A percentile compares a stretch with the other conserved stretches of the same genome.
These are phyloP conservation scores for Ulota crispa DNA, from an alignment of 225 moss, liverwort and hornwort genomes.

Conservation along the genomic window DNA sequence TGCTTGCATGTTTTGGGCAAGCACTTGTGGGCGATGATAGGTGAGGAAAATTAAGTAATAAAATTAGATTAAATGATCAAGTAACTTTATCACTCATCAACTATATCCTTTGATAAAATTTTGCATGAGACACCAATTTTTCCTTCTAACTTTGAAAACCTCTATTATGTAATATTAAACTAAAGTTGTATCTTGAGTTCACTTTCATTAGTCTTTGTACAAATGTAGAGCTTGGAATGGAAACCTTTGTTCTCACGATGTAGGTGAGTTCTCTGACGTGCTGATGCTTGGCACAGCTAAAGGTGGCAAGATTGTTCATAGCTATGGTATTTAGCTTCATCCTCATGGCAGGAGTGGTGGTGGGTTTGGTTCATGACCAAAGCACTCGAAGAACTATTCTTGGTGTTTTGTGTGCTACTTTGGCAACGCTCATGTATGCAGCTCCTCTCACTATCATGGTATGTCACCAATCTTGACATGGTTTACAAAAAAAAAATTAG, in stretches of 20 bases:
- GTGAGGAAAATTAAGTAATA: no score
- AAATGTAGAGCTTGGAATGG: no score
- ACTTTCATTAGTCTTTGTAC: no score
- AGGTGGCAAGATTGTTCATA: conserved; percentile 25
- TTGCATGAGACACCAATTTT: no score
- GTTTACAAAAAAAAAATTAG: background rate
- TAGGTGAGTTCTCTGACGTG: background rate
- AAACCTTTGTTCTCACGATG: background rate
- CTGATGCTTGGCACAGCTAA: conserved; percentile 27
- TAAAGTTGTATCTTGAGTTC: no score
- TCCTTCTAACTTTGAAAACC: no score
- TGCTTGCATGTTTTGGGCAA: no score
- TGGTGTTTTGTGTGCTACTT: conserved; percentile 12
- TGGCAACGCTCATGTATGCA: conserved; percentile 33
- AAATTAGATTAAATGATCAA: no score
- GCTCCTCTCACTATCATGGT: conserved; percentile 68
- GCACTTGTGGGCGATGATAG: no score
- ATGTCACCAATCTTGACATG: background rate
- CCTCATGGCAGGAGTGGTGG: conserved; percentile 33
- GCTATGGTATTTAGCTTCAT: conserved; percentile 20
- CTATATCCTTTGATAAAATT: no score
- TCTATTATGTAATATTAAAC: no score
- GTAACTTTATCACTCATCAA: no score
- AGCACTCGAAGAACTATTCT: conserved; percentile 26
- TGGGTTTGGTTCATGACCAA: conserved; percentile 32